Conservation (phyloP, 148 eudicot genomes). For the Chenopodium suecicum region DNA sequence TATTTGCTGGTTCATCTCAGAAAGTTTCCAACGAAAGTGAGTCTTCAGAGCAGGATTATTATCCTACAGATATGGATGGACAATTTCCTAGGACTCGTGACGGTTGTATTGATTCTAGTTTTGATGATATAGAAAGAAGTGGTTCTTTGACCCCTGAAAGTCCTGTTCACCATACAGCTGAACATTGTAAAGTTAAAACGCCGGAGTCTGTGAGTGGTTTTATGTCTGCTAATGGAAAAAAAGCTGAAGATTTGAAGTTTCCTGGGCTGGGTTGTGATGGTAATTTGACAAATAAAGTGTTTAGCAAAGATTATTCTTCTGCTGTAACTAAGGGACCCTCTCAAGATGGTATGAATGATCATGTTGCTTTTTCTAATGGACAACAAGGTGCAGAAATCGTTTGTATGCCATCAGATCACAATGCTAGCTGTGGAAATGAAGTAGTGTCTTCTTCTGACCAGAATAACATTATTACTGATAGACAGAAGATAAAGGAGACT, state of each 20-base stretch:
- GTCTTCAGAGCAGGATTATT: slow-evolving; percentile 6
- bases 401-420: neutral
- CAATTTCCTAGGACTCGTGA: slow-evolving; percentile 4
- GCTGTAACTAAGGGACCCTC: neutral
- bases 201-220: neutral
- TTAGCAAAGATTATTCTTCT: neutral
- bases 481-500: slow-evolving; percentile 88
- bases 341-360: slow-evolving; percentile 2
- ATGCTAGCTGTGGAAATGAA: neutral
- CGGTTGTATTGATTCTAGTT: neutral
- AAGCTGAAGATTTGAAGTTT: slow-evolving; percentile 8
- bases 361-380: neutral
- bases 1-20: neutral
- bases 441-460: slow-evolving; percentile 11
- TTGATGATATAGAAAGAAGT: slow-evolving; percentile 3
- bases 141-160: slow-evolving; percentile 2
- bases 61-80: slow-evolving; percentile 11
- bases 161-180: neutral
- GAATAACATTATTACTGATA: slow-evolving; percentile 42
- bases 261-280: slow-evolving; percentile 8
- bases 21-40: slow-evolving; percentile 7
- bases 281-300: neutral
- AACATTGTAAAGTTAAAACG: neutral
- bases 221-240: neutral
- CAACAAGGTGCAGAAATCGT: slow-evolving; percentile 3